These are phyloP conservation scores for Hygrophila difformis DNA, from an alignment of 257 asterid species.

Conservation along the genomic window DNA sequence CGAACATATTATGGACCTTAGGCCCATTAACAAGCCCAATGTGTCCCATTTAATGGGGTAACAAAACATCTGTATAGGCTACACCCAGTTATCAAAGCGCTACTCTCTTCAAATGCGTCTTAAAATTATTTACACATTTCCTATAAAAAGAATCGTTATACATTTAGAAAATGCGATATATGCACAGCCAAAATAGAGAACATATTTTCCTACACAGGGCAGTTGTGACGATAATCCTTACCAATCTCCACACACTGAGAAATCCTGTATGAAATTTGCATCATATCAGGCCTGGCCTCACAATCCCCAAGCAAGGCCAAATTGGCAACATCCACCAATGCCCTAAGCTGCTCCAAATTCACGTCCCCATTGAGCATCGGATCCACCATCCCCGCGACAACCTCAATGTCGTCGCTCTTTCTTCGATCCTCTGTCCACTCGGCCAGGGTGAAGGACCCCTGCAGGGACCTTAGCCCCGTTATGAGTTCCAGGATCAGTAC, in stretches of 20 bases:
- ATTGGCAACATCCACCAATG: slow-evolving; percentile 45
- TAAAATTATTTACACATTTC: no score
- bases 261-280: slow-evolving; percentile 39
- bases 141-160: no score
- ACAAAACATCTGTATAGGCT: no score
- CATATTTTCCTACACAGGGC: slow-evolving; percentile 34
- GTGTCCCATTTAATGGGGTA: no score
- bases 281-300: slow-evolving; percentile 63
- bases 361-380: slow-evolving; percentile 36
- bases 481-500: slow-evolving; percentile 58
- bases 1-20: no score
- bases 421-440: slow-evolving; percentile 66
- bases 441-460: slow-evolving; percentile 58
- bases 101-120: no score
- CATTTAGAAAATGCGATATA: no score
- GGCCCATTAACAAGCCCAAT: no score
- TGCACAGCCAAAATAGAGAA: no score
- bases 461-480: slow-evolving; percentile 57
- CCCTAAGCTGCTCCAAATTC: slow-evolving; percentile 35
- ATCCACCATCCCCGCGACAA: slow-evolving; percentile 40
- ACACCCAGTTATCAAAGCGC: no score
- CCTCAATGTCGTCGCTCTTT: slow-evolving; percentile 30
- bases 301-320: slow-evolving; percentile 33
- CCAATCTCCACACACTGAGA: slow-evolving; percentile 30
- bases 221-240: slow-evolving; percentile 16